Conservation (phyloP, 257 asterid species). For the Schizonepeta tenuifolia region DNA sequence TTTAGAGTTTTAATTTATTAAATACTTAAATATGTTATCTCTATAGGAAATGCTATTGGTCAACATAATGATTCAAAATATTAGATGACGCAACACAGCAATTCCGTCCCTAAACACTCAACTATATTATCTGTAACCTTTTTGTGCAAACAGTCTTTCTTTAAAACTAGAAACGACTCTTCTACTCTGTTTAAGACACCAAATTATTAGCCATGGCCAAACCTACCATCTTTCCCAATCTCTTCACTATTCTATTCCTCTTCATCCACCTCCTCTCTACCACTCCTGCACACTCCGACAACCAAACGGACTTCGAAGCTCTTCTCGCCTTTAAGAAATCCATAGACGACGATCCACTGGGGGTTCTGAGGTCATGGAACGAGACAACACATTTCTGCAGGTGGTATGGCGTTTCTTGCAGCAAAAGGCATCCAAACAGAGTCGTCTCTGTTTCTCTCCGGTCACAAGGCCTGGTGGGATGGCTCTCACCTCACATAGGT, state of each 20-base stretch:
- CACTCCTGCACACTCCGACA: background rate
- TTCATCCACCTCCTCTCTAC: background rate
- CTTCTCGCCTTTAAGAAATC: background rate
- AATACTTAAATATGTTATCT: no score
- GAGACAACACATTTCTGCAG: background rate
- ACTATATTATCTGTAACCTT: no score
- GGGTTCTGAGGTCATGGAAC: background rate
- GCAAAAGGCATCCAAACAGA: background rate
- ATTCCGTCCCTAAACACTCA: no score
- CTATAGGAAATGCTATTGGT: no score
- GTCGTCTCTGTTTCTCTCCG: background rate
- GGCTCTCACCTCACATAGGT: background rate
- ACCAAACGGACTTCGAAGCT: background rate
- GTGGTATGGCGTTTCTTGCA: background rate
- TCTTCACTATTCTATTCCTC: background rate
- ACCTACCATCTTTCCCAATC: background rate
- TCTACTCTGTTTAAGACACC: no score
- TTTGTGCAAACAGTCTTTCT: no score
- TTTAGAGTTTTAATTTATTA: no score
- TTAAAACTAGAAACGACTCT: no score
- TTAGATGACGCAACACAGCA: no score
- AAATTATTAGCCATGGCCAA: background rate
- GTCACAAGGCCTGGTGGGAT: background rate
- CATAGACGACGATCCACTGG: background rate
- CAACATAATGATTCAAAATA: no score